Conservation (phyloP, 2,329 filamentous ascomycete genomes). For the Fusarium avenaceum region DNA sequence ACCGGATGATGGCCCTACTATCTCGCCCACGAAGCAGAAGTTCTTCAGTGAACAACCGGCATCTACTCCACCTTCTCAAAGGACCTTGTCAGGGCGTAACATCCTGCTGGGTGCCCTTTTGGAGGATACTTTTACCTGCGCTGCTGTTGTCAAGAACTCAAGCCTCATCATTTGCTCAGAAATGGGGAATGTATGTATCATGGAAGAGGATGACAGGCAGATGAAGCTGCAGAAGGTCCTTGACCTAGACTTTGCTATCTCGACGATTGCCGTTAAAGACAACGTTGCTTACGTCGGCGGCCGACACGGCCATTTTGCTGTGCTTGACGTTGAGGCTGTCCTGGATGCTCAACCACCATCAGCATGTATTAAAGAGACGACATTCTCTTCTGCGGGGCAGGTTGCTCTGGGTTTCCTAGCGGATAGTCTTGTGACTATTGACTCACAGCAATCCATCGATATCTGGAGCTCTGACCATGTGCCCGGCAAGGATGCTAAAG, state of each 20-base stretch:
- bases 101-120: constrained; percentile 85
- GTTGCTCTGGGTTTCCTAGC: constrained; percentile 77
- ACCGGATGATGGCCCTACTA: constrained; percentile 74
- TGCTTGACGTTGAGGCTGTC: constrained; percentile 65
- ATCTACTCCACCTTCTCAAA: constrained; percentile 57
- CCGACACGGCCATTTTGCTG: constrained; percentile 70
- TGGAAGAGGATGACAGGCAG: constrained; percentile 81
- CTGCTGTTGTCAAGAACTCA: constrained; percentile 75
- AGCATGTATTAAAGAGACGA: constrained; percentile 57
- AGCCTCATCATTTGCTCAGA: constrained; percentile 89
- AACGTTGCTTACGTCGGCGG: constrained; percentile 77
- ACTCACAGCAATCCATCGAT: constrained; percentile 80
- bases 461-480: constrained; percentile 67
- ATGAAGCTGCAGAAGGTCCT: constrained; percentile 78
- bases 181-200: constrained; percentile 86
- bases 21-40: constrained; percentile 74
- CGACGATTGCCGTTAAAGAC: constrained; percentile 73
- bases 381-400: constrained; percentile 61
- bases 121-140: constrained; percentile 86
- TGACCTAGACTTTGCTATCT: constrained; percentile 75
- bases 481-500: constrained; percentile 56
- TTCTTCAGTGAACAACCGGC: constrained; percentile 60
- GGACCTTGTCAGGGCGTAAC: constrained; percentile 86
- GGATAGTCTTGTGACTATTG: constrained; percentile 79
- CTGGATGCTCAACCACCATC: constrained; percentile 56